phyloP scores from a whole-genome alignment of 2,329 filamentous ascomycete species.

The Pseudogymnoascus sp. region DNA sequence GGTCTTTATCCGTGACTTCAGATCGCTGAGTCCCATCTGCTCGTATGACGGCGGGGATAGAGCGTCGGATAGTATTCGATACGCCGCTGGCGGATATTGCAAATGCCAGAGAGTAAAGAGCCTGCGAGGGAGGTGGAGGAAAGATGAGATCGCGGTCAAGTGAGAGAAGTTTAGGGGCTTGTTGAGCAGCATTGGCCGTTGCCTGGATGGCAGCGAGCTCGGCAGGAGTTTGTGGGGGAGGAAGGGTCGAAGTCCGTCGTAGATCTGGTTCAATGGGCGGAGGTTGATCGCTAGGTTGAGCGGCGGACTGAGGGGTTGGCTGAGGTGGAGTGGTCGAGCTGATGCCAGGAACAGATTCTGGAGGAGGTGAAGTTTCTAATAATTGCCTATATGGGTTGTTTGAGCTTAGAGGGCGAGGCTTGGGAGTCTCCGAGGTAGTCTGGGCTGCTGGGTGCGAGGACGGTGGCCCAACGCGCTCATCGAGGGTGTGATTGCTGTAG shows the following conservation, averaged over 20 bases:
- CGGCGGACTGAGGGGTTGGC: not conserved
- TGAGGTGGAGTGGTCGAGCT: not conserved
- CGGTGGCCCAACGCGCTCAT: not conserved
- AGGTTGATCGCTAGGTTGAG: not conserved
- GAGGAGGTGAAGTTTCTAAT: not conserved
- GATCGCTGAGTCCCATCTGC: not conserved
- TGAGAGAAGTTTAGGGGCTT: not conserved
- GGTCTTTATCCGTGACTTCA: conserved; percentile 4
- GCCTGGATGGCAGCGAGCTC: not conserved
- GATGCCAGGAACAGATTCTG: not conserved
- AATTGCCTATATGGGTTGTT: not conserved
- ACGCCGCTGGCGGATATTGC: not conserved
- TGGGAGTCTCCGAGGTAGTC: not conserved
- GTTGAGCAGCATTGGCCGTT: not conserved
- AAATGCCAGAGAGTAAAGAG: conserved; percentile 1
- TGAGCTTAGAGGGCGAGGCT: not conserved
- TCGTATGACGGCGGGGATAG: not conserved
- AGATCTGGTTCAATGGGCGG: not conserved
- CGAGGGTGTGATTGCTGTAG: not conserved
- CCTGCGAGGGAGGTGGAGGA: conserved; percentile 2
- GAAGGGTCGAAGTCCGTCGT: not conserved
- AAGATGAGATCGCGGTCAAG: conserved; percentile 7
- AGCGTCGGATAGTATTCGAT: conserved; percentile 3
- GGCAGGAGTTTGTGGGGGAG: not conserved
- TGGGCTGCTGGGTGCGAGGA: not conserved